phyloP scores from a whole-genome alignment of 208 protist species.

The Crithidia brevicula region DNA sequence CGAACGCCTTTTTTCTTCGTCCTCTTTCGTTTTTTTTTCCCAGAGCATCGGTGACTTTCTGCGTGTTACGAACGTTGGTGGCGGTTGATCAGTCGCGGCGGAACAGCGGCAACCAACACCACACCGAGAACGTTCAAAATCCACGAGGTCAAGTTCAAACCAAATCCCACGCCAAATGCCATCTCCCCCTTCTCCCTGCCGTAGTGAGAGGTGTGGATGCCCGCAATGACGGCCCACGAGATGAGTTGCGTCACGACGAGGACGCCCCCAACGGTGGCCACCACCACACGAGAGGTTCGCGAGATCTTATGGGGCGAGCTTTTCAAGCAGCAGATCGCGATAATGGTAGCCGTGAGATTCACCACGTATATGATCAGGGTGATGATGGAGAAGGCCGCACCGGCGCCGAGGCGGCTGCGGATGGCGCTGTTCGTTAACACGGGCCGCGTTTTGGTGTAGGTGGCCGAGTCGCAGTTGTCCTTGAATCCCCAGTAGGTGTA shows the following conservation, averaged over 20 bases:
- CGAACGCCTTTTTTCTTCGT: no score
- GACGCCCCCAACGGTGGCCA: slow-evolving; percentile 34
- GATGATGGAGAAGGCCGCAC: slow-evolving; percentile 68
- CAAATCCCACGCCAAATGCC: slow-evolving; percentile 70
- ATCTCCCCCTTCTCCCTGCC: slow-evolving; percentile 20
- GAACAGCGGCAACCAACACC: slow-evolving; percentile 22
- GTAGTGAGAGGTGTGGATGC: slow-evolving; percentile 36
- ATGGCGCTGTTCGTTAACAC: slow-evolving; percentile 40
- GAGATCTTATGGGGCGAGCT: slow-evolving; percentile 28
- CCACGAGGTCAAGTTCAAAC: slow-evolving; percentile 62
- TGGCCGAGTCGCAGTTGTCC: slow-evolving; percentile 50
- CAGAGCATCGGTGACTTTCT: background rate
- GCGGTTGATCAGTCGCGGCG: slow-evolving; percentile 1
- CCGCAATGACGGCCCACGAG: slow-evolving; percentile 54
- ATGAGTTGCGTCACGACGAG: slow-evolving; percentile 47
- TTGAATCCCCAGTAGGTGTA: slow-evolving; percentile 87
- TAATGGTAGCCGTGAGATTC: slow-evolving; percentile 27
- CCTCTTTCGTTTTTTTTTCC: no score
- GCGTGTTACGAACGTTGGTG: background rate
- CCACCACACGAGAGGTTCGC: slow-evolving; percentile 22
- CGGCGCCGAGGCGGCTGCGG: slow-evolving; percentile 43
- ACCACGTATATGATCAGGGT: slow-evolving; percentile 45
- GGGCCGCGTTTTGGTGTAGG: slow-evolving; percentile 42
- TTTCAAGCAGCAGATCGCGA: slow-evolving; percentile 39
- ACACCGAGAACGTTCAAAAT: slow-evolving; percentile 38